These are phyloP conservation scores for Penicillium subrubescens DNA, from an alignment of 495 filamentous ascomycete species.

Conservation along the genomic window DNA sequence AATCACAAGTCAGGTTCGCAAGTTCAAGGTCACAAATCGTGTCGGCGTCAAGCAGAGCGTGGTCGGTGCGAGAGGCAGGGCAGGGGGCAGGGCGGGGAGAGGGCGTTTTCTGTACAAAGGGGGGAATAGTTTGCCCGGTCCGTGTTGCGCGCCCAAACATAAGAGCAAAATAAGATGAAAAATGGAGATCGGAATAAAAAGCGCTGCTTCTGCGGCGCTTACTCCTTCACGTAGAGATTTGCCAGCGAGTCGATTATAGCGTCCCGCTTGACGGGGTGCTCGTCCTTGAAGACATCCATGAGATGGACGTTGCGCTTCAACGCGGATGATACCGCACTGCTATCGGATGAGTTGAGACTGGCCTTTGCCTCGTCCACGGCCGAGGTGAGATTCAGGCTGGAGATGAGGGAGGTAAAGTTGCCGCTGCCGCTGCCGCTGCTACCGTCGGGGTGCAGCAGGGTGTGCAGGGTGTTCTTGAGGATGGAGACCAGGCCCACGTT, in stretches of 20 bases:
- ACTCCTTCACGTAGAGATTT: slow-evolving; percentile 1
- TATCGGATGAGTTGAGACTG: not conserved
- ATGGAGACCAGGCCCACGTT: slow-evolving; percentile 31
- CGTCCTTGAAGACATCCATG: slow-evolving; percentile 15
- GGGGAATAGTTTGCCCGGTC: not conserved
- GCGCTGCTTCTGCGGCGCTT: not conserved
- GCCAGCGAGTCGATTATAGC: slow-evolving; percentile 18
- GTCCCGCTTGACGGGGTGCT: slow-evolving; percentile 23
- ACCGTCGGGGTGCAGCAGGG: slow-evolving; percentile 12
- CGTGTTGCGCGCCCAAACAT: not conserved
- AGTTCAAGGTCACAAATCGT: slow-evolving; percentile 12
- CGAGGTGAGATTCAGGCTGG: slow-evolving; percentile 10
- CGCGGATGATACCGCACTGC: not conserved
- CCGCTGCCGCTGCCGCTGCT: slow-evolving; percentile 1
- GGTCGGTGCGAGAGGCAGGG: not conserved
- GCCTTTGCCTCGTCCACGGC: slow-evolving; percentile 10
- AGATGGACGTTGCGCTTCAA: slow-evolving; percentile 23
- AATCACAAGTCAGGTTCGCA: slow-evolving; percentile 22
- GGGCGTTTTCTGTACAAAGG: not conserved
- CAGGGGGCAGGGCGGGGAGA: not conserved
- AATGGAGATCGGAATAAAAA: not conserved
- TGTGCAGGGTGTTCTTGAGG: slow-evolving; percentile 39
- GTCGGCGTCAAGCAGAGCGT: slow-evolving; percentile 21
- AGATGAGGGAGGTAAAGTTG: slow-evolving; percentile 6
- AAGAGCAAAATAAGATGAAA: not conserved